Conservation (phyloP, 75 land plant species). For the Azolla pinnata region DNA sequence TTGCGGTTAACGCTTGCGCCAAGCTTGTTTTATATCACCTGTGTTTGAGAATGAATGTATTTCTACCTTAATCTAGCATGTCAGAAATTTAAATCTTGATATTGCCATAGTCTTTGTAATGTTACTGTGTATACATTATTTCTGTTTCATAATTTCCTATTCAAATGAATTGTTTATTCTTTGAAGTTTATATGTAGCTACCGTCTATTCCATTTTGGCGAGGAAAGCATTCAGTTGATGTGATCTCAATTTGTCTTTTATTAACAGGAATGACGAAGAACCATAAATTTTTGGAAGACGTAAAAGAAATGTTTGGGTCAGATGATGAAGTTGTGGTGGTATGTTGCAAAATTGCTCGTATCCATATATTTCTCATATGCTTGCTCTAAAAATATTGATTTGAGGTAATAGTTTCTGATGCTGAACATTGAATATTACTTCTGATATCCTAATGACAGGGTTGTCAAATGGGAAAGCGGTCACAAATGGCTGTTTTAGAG, state of each 20-base stretch:
- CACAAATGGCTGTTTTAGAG: constrained; percentile 75
- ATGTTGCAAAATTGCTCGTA: constrained; percentile 10
- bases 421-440: neutral
- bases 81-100: no score
- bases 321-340: constrained; percentile 86
- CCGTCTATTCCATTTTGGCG: no score
- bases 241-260: neutral
- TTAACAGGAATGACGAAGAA: constrained; percentile 74
- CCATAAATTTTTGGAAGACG: constrained; percentile 52
- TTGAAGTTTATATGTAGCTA: no score
- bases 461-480: constrained; percentile 70
- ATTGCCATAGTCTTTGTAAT: no score
- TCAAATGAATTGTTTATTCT: neutral
- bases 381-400: no score
- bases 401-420: neutral
- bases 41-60: no score
- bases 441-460: constrained; percentile 38
- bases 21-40: no score
- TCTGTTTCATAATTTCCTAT: neutral
- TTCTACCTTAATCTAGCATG: no score
- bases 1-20: no score
- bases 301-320: constrained; percentile 38
- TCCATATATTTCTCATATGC: neutral
- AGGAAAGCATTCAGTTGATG: neutral
- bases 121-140: neutral